Conservation (phyloP, 495 filamentous ascomycete genomes). For the Talaromyces stipitatus region DNA sequence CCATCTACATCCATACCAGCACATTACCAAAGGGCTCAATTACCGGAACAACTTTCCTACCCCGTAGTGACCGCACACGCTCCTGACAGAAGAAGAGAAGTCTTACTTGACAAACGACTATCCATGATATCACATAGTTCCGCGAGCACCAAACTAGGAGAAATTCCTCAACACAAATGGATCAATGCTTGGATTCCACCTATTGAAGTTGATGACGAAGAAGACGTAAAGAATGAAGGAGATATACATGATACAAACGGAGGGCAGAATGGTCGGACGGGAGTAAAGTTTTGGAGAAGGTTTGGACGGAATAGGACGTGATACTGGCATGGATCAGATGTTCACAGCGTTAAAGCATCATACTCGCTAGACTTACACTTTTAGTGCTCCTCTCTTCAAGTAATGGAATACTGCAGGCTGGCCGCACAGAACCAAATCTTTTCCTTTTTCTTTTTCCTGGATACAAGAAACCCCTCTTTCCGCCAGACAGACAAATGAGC, state of each 20-base stretch:
- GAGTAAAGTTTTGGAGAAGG: background rate
- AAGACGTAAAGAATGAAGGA: background rate
- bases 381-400: no score
- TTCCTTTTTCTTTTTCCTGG: no score
- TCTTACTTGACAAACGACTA: background rate
- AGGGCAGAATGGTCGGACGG: background rate
- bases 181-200: background rate
- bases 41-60: background rate
- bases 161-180: slow-evolving; percentile 7
- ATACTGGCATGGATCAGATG: no score
- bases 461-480: no score
- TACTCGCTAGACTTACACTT: no score
- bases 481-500: no score
- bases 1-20: background rate
- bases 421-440: no score
- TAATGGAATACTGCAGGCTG: no score
- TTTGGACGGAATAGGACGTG: slow-evolving; percentile 1
- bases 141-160: slow-evolving; percentile 5
- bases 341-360: no score
- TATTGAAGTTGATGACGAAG: background rate
- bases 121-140: slow-evolving; percentile 4
- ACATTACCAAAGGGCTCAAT: background rate
- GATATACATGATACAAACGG: background rate
- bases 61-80: background rate
- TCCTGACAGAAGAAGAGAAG: background rate